Conservation (phyloP, 2,329 filamentous ascomycete species). For the Colletotrichum echinochloae region DNA sequence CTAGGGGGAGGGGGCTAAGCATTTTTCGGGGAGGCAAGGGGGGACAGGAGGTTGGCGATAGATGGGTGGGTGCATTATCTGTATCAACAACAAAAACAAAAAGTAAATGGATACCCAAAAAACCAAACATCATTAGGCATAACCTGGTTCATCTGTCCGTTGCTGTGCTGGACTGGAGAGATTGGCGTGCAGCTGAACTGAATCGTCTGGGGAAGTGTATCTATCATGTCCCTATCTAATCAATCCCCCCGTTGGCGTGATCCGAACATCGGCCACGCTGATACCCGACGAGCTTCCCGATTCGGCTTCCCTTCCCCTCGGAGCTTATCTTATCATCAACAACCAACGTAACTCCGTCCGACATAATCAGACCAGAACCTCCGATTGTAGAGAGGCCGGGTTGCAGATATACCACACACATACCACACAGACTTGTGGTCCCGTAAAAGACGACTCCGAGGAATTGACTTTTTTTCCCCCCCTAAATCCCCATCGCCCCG, state of each 20-base stretch:
- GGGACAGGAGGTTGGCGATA: too few relatives aligned
- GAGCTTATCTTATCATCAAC: constrained; percentile 34
- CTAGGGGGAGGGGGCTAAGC: background rate
- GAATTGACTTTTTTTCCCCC: background rate
- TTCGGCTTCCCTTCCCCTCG: background rate
- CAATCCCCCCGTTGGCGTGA: constrained; percentile 28
- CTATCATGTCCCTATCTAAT: constrained; percentile 1
- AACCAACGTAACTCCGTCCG: background rate
- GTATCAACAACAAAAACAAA: too few relatives aligned
- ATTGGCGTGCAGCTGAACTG: background rate
- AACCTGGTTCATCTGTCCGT: background rate
- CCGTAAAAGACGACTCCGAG: too few relatives aligned
- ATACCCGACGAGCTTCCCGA: constrained; percentile 36
- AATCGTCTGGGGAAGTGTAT: background rate
- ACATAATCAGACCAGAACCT: background rate
- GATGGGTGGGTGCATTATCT: background rate
- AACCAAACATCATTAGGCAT: constrained; percentile 7
- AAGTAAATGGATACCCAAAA: constrained; percentile 37
- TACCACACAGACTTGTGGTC: too few relatives aligned
- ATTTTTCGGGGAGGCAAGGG: background rate
- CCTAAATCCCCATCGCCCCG: too few relatives aligned
- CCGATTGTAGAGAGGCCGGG: background rate
- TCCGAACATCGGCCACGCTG: constrained; percentile 36
- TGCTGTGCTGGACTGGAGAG: background rate
- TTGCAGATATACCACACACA: too few relatives aligned